Conservation (phyloP, 371 early-diverging fungal species). For the Mucor indicus region DNA sequence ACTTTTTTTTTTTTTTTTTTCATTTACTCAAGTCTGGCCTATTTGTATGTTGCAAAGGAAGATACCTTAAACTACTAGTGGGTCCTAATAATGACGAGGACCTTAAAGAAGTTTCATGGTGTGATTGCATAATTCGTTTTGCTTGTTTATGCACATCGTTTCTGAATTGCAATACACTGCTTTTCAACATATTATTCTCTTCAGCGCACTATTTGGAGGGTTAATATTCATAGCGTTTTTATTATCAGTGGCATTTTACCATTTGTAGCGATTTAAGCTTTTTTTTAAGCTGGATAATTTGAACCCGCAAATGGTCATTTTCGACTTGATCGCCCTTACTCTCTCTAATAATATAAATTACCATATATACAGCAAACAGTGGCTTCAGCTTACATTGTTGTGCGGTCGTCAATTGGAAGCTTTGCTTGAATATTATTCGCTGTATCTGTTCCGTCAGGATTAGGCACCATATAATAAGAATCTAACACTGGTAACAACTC, state of each 20-base stretch:
- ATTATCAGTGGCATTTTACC: slow-evolving; percentile 36
- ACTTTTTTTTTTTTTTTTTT: no score
- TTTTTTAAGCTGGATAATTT: slow-evolving; percentile 60
- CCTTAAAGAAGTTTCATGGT: slow-evolving; percentile 30
- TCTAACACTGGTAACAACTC: slow-evolving; percentile 58
- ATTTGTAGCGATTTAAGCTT: slow-evolving; percentile 67
- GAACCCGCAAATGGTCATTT: slow-evolving; percentile 67
- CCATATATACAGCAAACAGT: no score
- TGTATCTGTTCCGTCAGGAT: slow-evolving; percentile 6
- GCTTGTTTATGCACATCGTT: slow-evolving; percentile 78
- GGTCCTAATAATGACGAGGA: slow-evolving; percentile 6
- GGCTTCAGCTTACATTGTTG: no score
- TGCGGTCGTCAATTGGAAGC: no score
- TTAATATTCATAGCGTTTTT: no score
- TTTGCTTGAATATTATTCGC: neutral
- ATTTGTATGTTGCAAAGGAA: neutral
- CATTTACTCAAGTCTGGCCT: slow-evolving; percentile 9
- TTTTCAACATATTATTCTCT: slow-evolving; percentile 74
- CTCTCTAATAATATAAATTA: no score
- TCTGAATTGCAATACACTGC: slow-evolving; percentile 76
- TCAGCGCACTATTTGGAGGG: slow-evolving; percentile 62
- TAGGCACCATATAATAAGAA: slow-evolving; percentile 54
- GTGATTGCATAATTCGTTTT: slow-evolving; percentile 44
- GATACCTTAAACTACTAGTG: neutral
- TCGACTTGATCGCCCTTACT: slow-evolving; percentile 32